These are phyloP conservation scores for Boletus vermiculosoides DNA, from an alignment of 768 basidiomycete species.

Conservation along the genomic window DNA sequence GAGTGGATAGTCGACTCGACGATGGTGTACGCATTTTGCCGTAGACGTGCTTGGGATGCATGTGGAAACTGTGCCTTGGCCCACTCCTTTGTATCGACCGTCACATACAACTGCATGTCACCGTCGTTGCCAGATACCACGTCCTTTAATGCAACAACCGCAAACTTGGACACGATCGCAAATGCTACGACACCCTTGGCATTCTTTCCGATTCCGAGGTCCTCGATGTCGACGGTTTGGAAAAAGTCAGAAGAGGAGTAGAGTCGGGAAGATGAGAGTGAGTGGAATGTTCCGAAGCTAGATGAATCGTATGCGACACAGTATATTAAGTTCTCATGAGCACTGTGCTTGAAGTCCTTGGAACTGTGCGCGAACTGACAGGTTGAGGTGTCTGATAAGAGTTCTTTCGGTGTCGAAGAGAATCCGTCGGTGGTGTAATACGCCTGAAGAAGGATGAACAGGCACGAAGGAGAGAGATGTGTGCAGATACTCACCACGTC, in stretches of 20 bases:
- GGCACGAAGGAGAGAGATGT: background rate
- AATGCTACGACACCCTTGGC: slow-evolving; percentile 90
- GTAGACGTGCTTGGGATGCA: slow-evolving; percentile 69
- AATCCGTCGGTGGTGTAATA: slow-evolving; percentile 90
- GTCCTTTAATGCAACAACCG: slow-evolving; percentile 87
- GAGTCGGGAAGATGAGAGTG: slow-evolving; percentile 61
- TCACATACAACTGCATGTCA: slow-evolving; percentile 85
- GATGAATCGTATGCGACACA: slow-evolving; percentile 84
- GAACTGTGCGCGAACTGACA: slow-evolving; percentile 92
- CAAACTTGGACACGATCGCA: slow-evolving; percentile 90
- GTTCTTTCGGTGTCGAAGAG: slow-evolving; percentile 49
- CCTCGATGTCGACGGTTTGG: slow-evolving; percentile 60
- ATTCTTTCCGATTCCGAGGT: slow-evolving; percentile 81
- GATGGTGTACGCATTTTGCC: slow-evolving; percentile 94
- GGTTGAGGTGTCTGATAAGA: slow-evolving; percentile 68
- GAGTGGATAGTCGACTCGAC: slow-evolving; percentile 94
- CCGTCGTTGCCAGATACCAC: slow-evolving; percentile 50
- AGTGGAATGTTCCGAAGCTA: slow-evolving; percentile 40
- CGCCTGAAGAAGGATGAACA: slow-evolving; percentile 49
- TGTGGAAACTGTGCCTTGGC: slow-evolving; percentile 92
- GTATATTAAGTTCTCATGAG: slow-evolving; percentile 74
- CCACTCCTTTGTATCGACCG: slow-evolving; percentile 81
- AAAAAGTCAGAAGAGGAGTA: slow-evolving; percentile 90
- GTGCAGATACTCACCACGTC: slow-evolving; percentile 55
- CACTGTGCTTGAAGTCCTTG: slow-evolving; percentile 76